phyloP scores from a whole-genome alignment of 495 filamentous ascomycete genomes.

The Extremus antarcticus region DNA sequence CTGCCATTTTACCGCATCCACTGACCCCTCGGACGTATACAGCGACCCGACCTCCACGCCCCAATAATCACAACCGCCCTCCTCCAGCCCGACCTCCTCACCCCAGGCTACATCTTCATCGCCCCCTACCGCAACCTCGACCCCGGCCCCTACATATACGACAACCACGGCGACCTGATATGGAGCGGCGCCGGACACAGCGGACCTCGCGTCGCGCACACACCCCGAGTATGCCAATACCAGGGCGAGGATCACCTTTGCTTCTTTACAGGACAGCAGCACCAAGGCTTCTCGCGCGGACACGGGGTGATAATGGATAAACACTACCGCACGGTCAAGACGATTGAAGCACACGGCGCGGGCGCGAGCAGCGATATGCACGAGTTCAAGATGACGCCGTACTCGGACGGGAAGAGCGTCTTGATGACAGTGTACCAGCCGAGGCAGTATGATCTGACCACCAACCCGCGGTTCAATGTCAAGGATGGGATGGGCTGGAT shows the following conservation, averaged over 20 bases:
- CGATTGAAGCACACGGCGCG: conserved; percentile 19
- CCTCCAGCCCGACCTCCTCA: conserved; percentile 21
- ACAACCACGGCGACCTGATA: conserved; percentile 25
- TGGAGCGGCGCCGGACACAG: conserved; percentile 21
- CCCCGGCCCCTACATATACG: conserved; percentile 26
- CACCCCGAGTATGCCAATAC: conserved; percentile 23
- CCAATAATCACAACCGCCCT: conserved; percentile 22
- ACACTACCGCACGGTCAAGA: conserved; percentile 39
- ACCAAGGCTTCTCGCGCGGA: conserved; percentile 43
- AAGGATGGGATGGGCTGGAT: conserved; percentile 39
- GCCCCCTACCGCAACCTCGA: conserved; percentile 26
- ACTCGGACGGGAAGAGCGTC: conserved; percentile 14
- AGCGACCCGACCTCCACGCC: conserved; percentile 26
- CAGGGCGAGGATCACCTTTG: conserved; percentile 41
- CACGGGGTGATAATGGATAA: conserved; percentile 45
- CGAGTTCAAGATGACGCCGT: conserved; percentile 18
- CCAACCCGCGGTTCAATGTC: conserved; percentile 35
- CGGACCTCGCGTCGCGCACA: conserved; percentile 24
- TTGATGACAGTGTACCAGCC: conserved; percentile 18
- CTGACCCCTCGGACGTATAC: background rate
- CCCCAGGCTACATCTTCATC: conserved; percentile 26
- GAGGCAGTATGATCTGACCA: conserved; percentile 32
- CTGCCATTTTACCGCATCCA: background rate
- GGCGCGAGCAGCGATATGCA: conserved; percentile 19
- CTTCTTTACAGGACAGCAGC: conserved; percentile 41